These are phyloP conservation scores for Sextonia rubra DNA, from an alignment of 164 flowering plant species.

Conservation along the genomic window DNA sequence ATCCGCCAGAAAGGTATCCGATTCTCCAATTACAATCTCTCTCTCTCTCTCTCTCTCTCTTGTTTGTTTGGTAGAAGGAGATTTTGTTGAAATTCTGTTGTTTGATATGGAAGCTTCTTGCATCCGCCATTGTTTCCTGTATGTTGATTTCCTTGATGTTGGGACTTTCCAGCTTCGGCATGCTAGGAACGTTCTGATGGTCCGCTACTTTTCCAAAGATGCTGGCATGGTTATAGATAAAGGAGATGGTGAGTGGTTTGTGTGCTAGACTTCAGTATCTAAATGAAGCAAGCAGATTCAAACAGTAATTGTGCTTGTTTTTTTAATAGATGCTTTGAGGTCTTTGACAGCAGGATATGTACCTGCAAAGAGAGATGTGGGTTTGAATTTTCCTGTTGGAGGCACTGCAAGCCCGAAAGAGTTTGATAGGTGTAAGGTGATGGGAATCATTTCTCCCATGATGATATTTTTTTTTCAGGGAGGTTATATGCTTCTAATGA, in stretches of 20 bases:
- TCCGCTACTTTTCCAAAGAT: slow-evolving; percentile 6
- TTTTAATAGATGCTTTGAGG: slow-evolving; percentile 29
- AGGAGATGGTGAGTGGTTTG: slow-evolving; percentile 6
- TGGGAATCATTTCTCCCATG: not conserved
- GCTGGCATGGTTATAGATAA: not conserved
- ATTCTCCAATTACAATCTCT: not conserved
- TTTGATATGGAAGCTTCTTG: not conserved
- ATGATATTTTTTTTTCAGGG: not conserved
- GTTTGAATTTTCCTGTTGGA: slow-evolving; percentile 12
- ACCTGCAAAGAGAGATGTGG: slow-evolving; percentile 19
- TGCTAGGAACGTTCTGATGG: not conserved
- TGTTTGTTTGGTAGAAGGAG: too few relatives aligned
- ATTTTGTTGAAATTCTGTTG: not conserved
- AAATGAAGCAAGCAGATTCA: not conserved
- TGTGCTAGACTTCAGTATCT: not conserved
- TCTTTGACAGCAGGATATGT: slow-evolving; percentile 15
- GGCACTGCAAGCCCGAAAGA: slow-evolving; percentile 16
- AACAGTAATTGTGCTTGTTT: not conserved
- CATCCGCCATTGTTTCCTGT: not conserved
- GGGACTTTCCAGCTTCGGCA: not conserved
- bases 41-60: too few relatives aligned
- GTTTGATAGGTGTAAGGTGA: slow-evolving; percentile 19
- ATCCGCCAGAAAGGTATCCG: not conserved
- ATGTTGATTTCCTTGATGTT: not conserved
- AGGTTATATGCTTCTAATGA: not conserved